A percentile compares a stretch with the other conserved stretches of the same genome.
phyloP scores from a whole-genome alignment of 495 filamentous ascomycete genomes.

The Symbiotaphrina buchneri region DNA sequence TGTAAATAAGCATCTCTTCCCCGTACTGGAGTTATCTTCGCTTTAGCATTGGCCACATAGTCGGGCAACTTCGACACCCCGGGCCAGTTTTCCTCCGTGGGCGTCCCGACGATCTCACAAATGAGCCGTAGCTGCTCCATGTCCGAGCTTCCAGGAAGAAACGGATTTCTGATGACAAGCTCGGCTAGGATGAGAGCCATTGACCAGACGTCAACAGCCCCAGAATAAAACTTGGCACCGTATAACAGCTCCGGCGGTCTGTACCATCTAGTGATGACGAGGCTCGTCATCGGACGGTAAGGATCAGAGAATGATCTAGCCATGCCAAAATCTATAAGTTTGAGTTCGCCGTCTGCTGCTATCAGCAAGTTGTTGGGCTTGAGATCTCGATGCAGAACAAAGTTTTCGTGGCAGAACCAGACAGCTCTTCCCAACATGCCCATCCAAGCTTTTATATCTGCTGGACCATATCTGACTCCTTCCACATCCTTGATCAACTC shows the following conservation, averaged over 20 bases:
- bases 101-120: constrained; percentile 67
- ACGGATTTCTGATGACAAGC: constrained; percentile 59
- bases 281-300: constrained; percentile 67
- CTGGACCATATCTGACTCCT: constrained; percentile 43
- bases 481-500: constrained; percentile 72
- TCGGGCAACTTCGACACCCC: constrained; percentile 65
- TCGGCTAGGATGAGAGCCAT: constrained; percentile 86
- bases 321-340: constrained; percentile 93
- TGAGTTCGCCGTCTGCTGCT: constrained; percentile 76
- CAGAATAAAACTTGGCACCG: constrained; percentile 71
- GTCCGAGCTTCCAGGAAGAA: constrained; percentile 59
- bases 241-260: constrained; percentile 83
- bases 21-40: constrained; percentile 28
- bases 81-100: constrained; percentile 88
- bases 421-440: constrained; percentile 83
- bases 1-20: constrained; percentile 43
- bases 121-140: constrained; percentile 61
- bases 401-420: constrained; percentile 93
- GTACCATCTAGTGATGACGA: constrained; percentile 96
- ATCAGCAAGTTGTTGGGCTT: constrained; percentile 97
- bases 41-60: constrained; percentile 36
- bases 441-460: constrained; percentile 97
- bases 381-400: constrained; percentile 89
- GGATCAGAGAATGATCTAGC: constrained; percentile 80
- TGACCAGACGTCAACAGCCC: constrained; percentile 89